These are phyloP conservation scores for Penicillium subrubescens DNA, from an alignment of 495 filamentous ascomycete genomes.

Conservation along the genomic window DNA sequence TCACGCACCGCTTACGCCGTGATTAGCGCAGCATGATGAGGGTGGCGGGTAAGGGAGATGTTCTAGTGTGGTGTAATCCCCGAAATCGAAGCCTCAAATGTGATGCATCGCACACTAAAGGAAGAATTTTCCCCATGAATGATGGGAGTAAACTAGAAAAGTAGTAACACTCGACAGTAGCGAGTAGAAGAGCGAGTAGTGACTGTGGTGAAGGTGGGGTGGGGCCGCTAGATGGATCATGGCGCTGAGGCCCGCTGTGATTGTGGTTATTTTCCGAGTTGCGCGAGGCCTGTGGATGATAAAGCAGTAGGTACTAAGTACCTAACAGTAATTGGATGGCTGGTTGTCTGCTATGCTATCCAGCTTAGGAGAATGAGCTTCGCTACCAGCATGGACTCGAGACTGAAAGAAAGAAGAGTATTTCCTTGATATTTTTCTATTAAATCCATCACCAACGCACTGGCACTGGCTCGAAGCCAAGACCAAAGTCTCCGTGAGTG, in stretches of 20 bases:
- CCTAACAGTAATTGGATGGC: no score
- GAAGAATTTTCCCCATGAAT: background rate
- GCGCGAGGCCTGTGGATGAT: background rate
- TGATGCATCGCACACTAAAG: constrained; percentile 12
- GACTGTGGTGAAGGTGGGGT: constrained; percentile 7
- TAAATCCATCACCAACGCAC: background rate
- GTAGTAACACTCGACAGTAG: background rate
- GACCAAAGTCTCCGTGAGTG: background rate
- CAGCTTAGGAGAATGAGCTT: no score
- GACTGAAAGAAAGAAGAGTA: no score
- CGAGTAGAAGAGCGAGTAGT: background rate
- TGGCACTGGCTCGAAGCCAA: background rate
- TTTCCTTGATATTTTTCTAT: no score
- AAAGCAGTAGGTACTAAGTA: no score
- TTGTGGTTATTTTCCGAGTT: background rate
- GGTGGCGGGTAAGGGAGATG: no score
- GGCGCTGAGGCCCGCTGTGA: background rate
- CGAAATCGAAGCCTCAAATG: constrained; percentile 1
- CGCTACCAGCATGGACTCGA: background rate
- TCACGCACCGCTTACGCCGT: background rate
- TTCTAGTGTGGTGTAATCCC: background rate
- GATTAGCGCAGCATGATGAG: background rate
- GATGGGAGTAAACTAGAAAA: background rate
- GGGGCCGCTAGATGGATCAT: background rate
- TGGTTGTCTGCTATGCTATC: no score